Base-by-base conservation (phyloP, 2,329 filamentous ascomycete species). In the Epichloe typhina region DNA sequence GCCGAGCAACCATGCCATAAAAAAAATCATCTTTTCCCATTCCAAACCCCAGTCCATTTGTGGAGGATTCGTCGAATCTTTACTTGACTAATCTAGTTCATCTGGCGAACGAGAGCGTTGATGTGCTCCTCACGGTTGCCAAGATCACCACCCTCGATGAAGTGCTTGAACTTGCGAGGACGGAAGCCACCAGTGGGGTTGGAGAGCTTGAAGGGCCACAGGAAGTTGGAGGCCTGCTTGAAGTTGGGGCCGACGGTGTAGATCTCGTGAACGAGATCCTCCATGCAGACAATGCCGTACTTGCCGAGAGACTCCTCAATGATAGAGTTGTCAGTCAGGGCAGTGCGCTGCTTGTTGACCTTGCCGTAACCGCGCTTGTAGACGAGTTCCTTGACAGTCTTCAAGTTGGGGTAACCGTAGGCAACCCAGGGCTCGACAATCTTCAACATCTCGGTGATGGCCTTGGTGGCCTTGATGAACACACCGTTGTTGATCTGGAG, bases 401-500 rank as follows among this genome's bases (percentile, higher is more conserved):
- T 98, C 60, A 97, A 86, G 83, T 96, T 97, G 73, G 93, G 93
- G 80, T 97, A 97, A 72, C 93, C 93, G 73, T 97, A 98, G 67
- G 93, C 91, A 64, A 98, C 85, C 83, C 93, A 98, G 63, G 93
- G 93, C 83, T 98, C 93, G 71, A 98, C 88, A 61, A 97, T 83
- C 80, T 93, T 95, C 69, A 95, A 80, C 89, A 95, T 95, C 83
- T 95, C 88, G 66, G 82, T 77, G 66, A 91, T 97, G 61, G 93
- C 93, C 86, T 97, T 98, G 77, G 90, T 97, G 69, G 96, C 79
- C 69, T 83, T 85, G 75, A 98, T 80, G 78, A 98, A 98, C 74
- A 96, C 88, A 74, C 91, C 93, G 74, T 95, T 97, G 88, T 98
- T 98, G 86, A 98, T 98, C 81, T 98, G 93, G 67, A 98, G 85